Evolutionary conservation across 2,329 filamentous ascomycete genomes (phyloP), one percentile per base, ranked within the genome.

Genomic region (Aspergillus unguis): DNA sequence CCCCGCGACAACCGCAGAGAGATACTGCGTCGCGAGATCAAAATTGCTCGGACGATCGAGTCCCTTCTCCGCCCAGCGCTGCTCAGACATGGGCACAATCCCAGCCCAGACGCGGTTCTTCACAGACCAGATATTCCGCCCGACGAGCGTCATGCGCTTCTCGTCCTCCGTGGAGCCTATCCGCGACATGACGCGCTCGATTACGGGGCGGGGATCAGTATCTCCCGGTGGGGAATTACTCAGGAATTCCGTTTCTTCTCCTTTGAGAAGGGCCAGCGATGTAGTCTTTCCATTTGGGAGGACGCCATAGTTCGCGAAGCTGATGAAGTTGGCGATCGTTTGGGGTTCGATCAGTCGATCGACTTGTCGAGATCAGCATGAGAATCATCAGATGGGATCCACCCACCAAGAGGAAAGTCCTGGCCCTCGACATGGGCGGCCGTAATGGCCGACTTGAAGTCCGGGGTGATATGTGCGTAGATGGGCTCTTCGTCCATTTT

Each of bases 11-110:
- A 45, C 43, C 0, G 43, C 23, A 0, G 43, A 36, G 6, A 45
- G 55, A 81, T 75, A 52, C 40, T 65, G 59, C 35, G 52, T 55
- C 1, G 62, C 62, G 6, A 58, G n/a, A 17, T 63, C 58, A 25
- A 66, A 62, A 10, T 66, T 53, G 1, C 58, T 54, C 1, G 35
- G 27, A 1, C 42, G 31, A 26, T 64, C 29, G 6, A 66, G 58
- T 0, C 49, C 44, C 44, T 60, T 66, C 5, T 65, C 59, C 2
- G 48, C 43, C 62, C 62, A 66, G 25, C 57, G 53, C 44, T 62
- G 55, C n/a, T 65, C 56, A n/a, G 49, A 62, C 11, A 66, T 10
- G 1, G 63, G 65, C 6, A 58, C 37, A 23, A 67, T 61, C 8
- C 64, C 64, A 11, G 60, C 54, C 61, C 63, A 67, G 23, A 64